A percentile compares a stretch with the other conserved stretches of the same genome.
phyloP scores from a whole-genome alignment of 192 early-diverging fungal species.

The Backusella psychrophila region DNA sequence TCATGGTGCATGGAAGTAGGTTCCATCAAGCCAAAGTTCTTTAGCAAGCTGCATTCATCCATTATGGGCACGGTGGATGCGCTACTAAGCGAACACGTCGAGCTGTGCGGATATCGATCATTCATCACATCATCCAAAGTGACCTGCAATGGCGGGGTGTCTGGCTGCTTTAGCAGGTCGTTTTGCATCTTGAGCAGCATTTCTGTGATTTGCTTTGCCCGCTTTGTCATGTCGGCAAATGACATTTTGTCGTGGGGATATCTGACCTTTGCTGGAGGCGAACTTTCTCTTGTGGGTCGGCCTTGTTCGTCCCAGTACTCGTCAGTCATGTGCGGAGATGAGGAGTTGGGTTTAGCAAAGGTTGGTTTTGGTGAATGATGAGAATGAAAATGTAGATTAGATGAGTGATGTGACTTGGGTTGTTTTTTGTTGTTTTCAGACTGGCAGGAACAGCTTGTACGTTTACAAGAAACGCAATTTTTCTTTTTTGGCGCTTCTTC shows the following conservation, averaged over 20 bases:
- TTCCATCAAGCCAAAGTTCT: neutral
- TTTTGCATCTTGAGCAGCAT: constrained; percentile 49
- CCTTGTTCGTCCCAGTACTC: constrained; percentile 3
- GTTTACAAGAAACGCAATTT: constrained; percentile 2
- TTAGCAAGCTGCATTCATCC: constrained; percentile 7
- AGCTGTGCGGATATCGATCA: neutral
- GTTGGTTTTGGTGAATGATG: neutral
- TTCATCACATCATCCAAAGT: neutral
- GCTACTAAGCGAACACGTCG: constrained; percentile 22
- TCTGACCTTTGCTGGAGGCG: constrained; percentile 49
- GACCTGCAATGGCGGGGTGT: neutral
- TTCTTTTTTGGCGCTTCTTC: constrained; percentile 9
- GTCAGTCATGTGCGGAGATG: neutral
- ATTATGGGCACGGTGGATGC: constrained; percentile 26
- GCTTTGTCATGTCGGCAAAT: constrained; percentile 62
- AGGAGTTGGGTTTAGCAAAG: neutral
- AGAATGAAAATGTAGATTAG: neutral
- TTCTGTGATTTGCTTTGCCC: constrained; percentile 62
- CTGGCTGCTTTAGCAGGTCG: constrained; percentile 16
- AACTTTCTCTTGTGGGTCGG: constrained; percentile 11
- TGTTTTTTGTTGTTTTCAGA: neutral
- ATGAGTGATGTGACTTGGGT: neutral
- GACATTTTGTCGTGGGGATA: constrained; percentile 51
- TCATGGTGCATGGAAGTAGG: neutral
- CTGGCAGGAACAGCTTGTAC: neutral